phyloP scores from a whole-genome alignment of 2,329 filamentous ascomycete genomes.

The Penicillium hordei region DNA sequence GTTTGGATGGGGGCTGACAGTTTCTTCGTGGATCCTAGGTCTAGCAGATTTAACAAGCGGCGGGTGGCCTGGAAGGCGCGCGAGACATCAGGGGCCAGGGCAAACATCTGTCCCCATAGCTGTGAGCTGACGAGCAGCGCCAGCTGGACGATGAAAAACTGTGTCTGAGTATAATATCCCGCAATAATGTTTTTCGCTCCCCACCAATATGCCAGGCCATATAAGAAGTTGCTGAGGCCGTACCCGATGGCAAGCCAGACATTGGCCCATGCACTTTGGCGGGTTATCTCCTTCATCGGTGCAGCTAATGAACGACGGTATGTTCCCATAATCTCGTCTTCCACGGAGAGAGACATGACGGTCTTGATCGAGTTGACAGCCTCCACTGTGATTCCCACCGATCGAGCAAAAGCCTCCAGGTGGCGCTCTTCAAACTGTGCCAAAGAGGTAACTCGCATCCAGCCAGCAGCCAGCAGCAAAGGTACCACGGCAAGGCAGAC shows the following conservation, averaged over 20 bases:
- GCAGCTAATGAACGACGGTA: slow-evolving; percentile 46
- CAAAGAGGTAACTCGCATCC: slow-evolving; percentile 64
- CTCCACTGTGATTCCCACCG: slow-evolving; percentile 52
- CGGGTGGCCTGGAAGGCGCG: slow-evolving; percentile 62
- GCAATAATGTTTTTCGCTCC: slow-evolving; percentile 67
- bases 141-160: slow-evolving; percentile 71
- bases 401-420: slow-evolving; percentile 50
- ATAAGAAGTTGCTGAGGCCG: slow-evolving; percentile 60
- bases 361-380: slow-evolving; percentile 53
- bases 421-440: slow-evolving; percentile 57
- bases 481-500: slow-evolving; percentile 69
- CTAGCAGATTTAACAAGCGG: slow-evolving; percentile 50
- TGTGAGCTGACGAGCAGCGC: slow-evolving; percentile 70
- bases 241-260: slow-evolving; percentile 47
- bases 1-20: not conserved
- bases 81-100: slow-evolving; percentile 69
- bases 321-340: slow-evolving; percentile 48
- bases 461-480: slow-evolving; percentile 64
- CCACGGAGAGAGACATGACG: slow-evolving; percentile 52
- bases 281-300: slow-evolving; percentile 49
- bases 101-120: slow-evolving; percentile 71
- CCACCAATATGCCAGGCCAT: slow-evolving; percentile 78
- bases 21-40: slow-evolving; percentile 24
- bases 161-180: slow-evolving; percentile 63
- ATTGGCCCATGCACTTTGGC: slow-evolving; percentile 47